phyloP scores from a whole-genome alignment of 805 yeast species.

The Metschnikowia dekortorum region DNA sequence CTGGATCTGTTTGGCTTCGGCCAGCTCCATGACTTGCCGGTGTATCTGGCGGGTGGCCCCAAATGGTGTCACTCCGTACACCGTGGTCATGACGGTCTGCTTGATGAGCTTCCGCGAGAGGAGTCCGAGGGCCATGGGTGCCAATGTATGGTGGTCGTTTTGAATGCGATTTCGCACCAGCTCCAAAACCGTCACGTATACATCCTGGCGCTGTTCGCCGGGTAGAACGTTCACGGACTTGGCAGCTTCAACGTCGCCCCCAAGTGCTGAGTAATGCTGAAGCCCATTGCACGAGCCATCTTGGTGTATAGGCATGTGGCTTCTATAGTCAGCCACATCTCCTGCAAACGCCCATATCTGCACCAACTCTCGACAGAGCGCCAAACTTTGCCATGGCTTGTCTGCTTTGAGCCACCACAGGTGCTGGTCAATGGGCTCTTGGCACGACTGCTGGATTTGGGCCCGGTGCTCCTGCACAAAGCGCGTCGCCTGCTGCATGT shows the following conservation, averaged over 20 bases:
- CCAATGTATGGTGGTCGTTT: constrained; percentile 8
- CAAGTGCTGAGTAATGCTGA: constrained; percentile 44
- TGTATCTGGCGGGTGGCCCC: constrained; percentile 36
- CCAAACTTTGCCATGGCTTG: constrained; percentile 37
- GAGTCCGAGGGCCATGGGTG: constrained; percentile 14
- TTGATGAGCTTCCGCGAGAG: constrained; percentile 33
- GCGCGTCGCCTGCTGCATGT: constrained; percentile 20
- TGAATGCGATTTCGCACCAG: constrained; percentile 17
- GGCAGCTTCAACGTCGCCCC: constrained; percentile 34
- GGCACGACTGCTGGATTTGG: constrained; percentile 25
- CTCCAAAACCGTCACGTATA: constrained; percentile 30
- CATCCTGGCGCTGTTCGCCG: constrained; percentile 24
- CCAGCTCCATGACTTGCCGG: background rate
- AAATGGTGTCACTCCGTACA: constrained; percentile 38
- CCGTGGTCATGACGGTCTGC: constrained; percentile 44
- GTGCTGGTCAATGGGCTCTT: constrained; percentile 19
- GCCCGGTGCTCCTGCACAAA: constrained; percentile 24
- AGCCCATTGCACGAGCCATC: constrained; percentile 46
- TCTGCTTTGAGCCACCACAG: constrained; percentile 38
- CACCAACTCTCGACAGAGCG: constrained; percentile 31
- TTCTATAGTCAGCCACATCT: constrained; percentile 17
- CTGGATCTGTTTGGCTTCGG: no score
- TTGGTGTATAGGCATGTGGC: constrained; percentile 37
- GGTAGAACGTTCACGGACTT: constrained; percentile 36
- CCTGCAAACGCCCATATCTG: constrained; percentile 16